Evolutionary conservation across 169 alveolate species (phyloP).

Genomic region (Babesia ovis): DNA sequence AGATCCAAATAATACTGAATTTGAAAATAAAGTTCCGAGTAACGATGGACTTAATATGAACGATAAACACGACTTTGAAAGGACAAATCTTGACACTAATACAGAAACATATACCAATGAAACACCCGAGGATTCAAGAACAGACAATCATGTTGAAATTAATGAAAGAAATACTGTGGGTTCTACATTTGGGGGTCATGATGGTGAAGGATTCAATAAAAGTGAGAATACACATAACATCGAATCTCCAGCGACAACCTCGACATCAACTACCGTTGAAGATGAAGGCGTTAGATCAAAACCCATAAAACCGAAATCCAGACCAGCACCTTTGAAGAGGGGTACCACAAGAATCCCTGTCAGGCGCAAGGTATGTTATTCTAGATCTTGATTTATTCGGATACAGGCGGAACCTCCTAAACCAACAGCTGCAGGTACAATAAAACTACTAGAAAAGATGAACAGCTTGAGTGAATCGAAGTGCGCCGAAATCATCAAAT

Average conservation of each 20-base stretch:
- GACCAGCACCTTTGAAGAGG: slow-evolving; percentile 61
- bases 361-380: slow-evolving; percentile 16
- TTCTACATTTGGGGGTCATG: too few species aligned
- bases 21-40: too few species aligned
- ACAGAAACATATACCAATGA: too few species aligned
- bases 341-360: slow-evolving; percentile 31
- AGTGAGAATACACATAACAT: too few species aligned
- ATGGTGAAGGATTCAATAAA: too few species aligned
- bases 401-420: slow-evolving; percentile 26
- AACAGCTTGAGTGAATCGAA: slow-evolving; percentile 30
- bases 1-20: too few species aligned
- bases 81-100: too few species aligned
- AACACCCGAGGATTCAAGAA: too few species aligned
- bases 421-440: slow-evolving; percentile 29
- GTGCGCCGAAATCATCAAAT: slow-evolving; percentile 39
- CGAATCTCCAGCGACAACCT: not conserved
- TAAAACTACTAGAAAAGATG: slow-evolving; percentile 34
- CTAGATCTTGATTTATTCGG: not conserved
- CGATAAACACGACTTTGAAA: too few species aligned
- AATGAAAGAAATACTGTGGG: too few species aligned
- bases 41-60: too few species aligned
- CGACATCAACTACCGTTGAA: not conserved
- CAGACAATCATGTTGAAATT: too few species aligned
- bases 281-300: not conserved
- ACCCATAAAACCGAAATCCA: not conserved